Evolutionary conservation across 2,329 filamentous ascomycete genomes (phyloP), one percentile per base, ranked within the genome.

Genomic region (Sclerotinia nivalis): DNA sequence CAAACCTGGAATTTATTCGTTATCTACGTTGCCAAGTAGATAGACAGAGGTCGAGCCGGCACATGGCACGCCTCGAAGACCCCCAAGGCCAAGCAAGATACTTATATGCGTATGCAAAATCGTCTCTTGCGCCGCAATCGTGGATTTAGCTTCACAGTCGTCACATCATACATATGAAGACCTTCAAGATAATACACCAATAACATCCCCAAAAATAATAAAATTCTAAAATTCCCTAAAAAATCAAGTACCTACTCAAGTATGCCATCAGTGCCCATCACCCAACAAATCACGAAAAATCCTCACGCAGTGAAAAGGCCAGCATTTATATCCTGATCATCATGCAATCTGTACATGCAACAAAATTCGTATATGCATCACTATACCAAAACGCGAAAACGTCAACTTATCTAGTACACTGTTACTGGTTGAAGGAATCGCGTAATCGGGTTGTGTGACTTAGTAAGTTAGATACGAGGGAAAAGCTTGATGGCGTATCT

Each of bases 1-100:
- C 47, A 28, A 66, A 37, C 25, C 40, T 34, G 13, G 34, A 25
- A n/a, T 28, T 1, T 5, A 28, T 47, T 47, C 25, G 37, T 66
- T 58, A 58, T 58, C 64, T 58, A 45, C 40, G 22, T 55, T 56
- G 64, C 64, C 50, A 66, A 66, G 64, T 31, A 22, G 37, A 56
- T 43, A 34, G 54, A 45, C 40, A 15, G 40, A 28, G n/a, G 22
- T 43, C 56, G 37, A 28, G 25, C 55, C 31, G 34, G 55, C 6
- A 25, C 37, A 25, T 4, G 22, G 45, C 49, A 55, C 47, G 34
- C 12, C 18, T 65, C 7, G 47, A n/a, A 40, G n/a, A 20, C 9
- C 18, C n/a, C 34, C 34, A 18, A 28, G 47, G 15, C 31, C 61
- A 20, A 18, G 18, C 61, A 22, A 25, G 10, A 65, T 7, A 28